Evolutionary conservation across 2,329 filamentous ascomycete genomes (phyloP).

Genomic region (Botrytis paeoniae): DNA sequence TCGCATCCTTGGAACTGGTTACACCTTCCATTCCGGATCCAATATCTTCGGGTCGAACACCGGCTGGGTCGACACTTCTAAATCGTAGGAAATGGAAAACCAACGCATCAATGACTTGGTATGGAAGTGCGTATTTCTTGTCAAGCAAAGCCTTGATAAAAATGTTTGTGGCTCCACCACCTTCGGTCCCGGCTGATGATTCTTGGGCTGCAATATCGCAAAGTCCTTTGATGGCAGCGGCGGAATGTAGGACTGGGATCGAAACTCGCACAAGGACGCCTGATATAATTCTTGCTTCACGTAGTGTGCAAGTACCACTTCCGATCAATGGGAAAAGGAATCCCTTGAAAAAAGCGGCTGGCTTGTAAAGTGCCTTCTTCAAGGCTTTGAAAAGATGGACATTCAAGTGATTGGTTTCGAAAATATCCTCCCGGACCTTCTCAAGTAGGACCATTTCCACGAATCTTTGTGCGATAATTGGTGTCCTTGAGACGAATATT

Average conservation of each 20-base stretch:
- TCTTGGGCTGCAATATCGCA: conserved; percentile 95
- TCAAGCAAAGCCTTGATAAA: conserved; percentile 92
- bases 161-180: conserved; percentile 87
- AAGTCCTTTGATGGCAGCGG: conserved; percentile 83
- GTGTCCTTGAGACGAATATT: conserved; percentile 85
- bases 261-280: conserved; percentile 81
- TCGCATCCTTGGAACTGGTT: conserved; percentile 52
- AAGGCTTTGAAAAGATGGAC: conserved; percentile 92
- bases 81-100: conserved; percentile 97
- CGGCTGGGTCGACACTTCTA: conserved; percentile 63
- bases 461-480: conserved; percentile 76
- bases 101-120: conserved; percentile 87
- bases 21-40: conserved; percentile 54
- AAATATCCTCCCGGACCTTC: conserved; percentile 88
- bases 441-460: conserved; percentile 84
- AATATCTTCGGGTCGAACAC: conserved; percentile 47
- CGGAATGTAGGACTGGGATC: conserved; percentile 87
- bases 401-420: conserved; percentile 91
- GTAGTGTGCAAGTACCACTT: conserved; percentile 82
- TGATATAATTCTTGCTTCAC: conserved; percentile 88
- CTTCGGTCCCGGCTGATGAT: conserved; percentile 76
- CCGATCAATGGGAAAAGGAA: conserved; percentile 87
- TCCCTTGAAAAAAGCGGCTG: conserved; percentile 94
- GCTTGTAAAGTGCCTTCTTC: conserved; percentile 91
- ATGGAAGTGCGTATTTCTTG: conserved; percentile 95